A percentile compares a stretch with the other conserved stretches of the same genome.
These are phyloP conservation scores for Rhynchospora pubera DNA, from an alignment of 176 grass and related monocot species.

Conservation along the genomic window DNA sequence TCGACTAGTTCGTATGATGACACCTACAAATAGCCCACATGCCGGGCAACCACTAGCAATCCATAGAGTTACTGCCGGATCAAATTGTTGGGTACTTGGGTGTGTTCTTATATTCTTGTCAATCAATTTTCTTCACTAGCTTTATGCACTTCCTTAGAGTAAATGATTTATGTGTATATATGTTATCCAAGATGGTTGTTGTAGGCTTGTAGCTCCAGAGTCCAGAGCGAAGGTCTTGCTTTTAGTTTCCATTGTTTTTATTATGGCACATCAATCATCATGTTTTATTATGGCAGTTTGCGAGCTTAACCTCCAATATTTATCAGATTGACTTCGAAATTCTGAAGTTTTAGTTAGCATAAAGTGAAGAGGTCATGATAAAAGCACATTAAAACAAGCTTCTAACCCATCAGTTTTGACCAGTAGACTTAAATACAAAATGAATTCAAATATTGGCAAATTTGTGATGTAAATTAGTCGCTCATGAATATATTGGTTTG, in stretches of 20 bases:
- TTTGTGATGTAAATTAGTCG: neutral
- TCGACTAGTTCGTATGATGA: conserved; percentile 35
- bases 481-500: neutral
- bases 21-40: neutral
- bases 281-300: neutral
- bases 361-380: neutral
- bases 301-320: too few relatives aligned
- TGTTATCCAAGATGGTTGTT: neutral
- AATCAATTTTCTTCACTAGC: neutral
- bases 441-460: neutral
- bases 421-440: neutral
- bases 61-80: neutral
- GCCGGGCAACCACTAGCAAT: neutral
- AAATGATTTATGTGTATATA: neutral
- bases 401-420: neutral
- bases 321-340: neutral
- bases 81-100: neutral
- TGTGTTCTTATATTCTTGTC: neutral
- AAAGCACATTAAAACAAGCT: neutral
- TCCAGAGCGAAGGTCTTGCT: neutral
- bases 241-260: neutral
- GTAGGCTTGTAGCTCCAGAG: neutral
- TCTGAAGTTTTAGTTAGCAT: neutral
- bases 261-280: neutral
- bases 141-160: neutral